Evolutionary conservation across 208 protist genomes (phyloP).

Genomic region (Herpetomonas tarakana): DNA sequence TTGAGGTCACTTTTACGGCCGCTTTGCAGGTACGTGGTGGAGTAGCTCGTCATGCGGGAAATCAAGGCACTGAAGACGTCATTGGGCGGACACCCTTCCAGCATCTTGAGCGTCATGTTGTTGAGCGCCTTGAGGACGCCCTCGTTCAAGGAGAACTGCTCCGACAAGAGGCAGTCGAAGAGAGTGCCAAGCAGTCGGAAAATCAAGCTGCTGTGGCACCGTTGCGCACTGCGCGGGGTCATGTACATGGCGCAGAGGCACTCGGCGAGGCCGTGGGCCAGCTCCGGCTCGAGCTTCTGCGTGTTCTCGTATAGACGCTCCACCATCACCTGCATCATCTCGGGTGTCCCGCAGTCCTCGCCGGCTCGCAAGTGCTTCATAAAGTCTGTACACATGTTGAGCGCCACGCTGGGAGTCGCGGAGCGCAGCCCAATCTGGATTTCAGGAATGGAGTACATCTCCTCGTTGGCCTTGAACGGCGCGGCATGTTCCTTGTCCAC

Average conservation of each 20-base stretch:
- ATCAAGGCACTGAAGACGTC: conserved; percentile 81
- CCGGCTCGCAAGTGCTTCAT: conserved; percentile 51
- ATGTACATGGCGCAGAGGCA: conserved; percentile 70
- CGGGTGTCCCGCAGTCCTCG: conserved; percentile 62
- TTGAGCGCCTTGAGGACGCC: conserved; percentile 79
- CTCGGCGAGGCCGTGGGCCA: conserved; percentile 57
- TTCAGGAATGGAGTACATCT: conserved; percentile 71
- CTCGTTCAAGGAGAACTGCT: conserved; percentile 72
- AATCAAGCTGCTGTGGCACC: conserved; percentile 70
- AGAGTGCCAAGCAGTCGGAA: conserved; percentile 70
- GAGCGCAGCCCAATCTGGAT: conserved; percentile 74
- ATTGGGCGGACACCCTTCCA: conserved; percentile 66
- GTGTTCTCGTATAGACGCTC: conserved; percentile 78
- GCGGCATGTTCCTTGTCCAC: conserved; percentile 3
- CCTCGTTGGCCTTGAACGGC: conserved; percentile 16
- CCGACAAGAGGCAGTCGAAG: conserved; percentile 83
- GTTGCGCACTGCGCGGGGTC: conserved; percentile 30
- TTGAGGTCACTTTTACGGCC: conserved; percentile 74
- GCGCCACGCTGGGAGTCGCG: conserved; percentile 44
- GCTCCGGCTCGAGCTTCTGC: conserved; percentile 39
- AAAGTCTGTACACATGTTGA: conserved; percentile 67
- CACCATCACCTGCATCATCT: conserved; percentile 81
- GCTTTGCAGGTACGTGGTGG: conserved; percentile 61
- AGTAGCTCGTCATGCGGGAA: conserved; percentile 80
- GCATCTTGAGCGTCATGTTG: conserved; percentile 68